Percentiles rank a stretch among this genome's conserved stretches.
These are phyloP conservation scores for Amoeboradix gromovi DNA, from an alignment of 371 early-diverging fungal species.

Conservation along the genomic window DNA sequence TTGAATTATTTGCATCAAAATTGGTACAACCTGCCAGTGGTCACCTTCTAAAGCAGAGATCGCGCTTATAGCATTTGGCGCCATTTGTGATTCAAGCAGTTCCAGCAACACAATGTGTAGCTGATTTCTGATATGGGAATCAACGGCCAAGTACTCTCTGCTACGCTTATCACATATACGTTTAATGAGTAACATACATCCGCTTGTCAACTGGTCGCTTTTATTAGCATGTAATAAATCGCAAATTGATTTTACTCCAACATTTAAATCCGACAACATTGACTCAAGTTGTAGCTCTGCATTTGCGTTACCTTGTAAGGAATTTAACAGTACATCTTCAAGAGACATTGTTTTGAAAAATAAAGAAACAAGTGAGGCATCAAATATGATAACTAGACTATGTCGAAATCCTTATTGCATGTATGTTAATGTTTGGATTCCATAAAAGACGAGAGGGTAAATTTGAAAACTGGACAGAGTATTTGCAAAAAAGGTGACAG, in stretches of 20 bases:
- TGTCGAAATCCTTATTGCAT: too few species aligned
- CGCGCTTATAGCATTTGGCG: neutral
- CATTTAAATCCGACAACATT: neutral
- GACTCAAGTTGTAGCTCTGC: neutral
- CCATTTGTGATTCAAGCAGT: neutral
- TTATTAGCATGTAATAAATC: neutral
- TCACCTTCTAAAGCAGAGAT: neutral
- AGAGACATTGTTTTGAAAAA: neutral
- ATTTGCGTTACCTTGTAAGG: neutral
- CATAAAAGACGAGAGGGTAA: too few species aligned
- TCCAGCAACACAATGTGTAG: neutral
- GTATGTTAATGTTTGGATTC: too few species aligned
- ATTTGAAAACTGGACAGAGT: too few species aligned
- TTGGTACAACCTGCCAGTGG: neutral
- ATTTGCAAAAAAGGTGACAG: too few species aligned
- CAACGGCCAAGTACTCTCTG: neutral
- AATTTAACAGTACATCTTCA: neutral
- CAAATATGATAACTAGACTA: too few species aligned
- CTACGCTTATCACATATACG: neutral
- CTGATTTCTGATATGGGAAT: neutral
- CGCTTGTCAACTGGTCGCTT: neutral
- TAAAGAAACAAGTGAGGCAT: too few species aligned
- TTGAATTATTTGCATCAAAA: neutral
- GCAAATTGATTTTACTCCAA: neutral
- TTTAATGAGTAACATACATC: neutral